Conservation (phyloP, 75 land plant genomes). For the Larix kaempferi region DNA sequence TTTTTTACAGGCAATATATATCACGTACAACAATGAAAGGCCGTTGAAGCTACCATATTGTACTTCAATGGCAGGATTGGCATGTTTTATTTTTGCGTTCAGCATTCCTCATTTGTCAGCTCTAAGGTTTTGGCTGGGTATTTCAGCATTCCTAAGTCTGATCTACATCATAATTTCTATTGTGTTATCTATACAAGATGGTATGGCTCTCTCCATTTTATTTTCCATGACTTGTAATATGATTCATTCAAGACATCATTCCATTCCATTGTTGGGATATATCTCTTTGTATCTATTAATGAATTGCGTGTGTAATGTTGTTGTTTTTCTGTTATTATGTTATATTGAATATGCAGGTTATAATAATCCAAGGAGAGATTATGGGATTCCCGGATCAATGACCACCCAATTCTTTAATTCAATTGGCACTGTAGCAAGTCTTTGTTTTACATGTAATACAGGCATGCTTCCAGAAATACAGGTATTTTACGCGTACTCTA, state of each 20-base stretch:
- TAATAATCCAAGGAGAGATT: constrained; percentile 49
- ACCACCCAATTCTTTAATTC: constrained; percentile 38
- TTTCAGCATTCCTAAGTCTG: constrained; percentile 59
- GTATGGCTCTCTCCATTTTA: constrained; percentile 19
- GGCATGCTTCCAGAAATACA: constrained; percentile 92
- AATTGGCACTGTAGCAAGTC: constrained; percentile 67
- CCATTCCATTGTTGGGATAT: too few species aligned
- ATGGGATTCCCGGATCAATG: constrained; percentile 2
- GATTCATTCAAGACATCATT: too few species aligned
- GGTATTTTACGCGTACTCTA: constrained; percentile 38
- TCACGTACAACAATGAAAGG: constrained; percentile 40
- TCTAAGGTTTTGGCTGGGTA: constrained; percentile 55
- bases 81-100: constrained; percentile 65
- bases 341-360: constrained; percentile 28
- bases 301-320: neutral
- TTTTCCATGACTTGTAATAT: too few species aligned
- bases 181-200: constrained; percentile 51
- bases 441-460: constrained; percentile 81
- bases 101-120: constrained; percentile 71
- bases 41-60: constrained; percentile 67
- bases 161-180: constrained; percentile 55
- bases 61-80: constrained; percentile 61
- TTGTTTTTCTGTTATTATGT: neutral
- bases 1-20: constrained; percentile 58
- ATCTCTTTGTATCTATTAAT: too few species aligned